phyloP scores from a whole-genome alignment of 768 basidiomycete genomes.

The Suillus cothurnatus region DNA sequence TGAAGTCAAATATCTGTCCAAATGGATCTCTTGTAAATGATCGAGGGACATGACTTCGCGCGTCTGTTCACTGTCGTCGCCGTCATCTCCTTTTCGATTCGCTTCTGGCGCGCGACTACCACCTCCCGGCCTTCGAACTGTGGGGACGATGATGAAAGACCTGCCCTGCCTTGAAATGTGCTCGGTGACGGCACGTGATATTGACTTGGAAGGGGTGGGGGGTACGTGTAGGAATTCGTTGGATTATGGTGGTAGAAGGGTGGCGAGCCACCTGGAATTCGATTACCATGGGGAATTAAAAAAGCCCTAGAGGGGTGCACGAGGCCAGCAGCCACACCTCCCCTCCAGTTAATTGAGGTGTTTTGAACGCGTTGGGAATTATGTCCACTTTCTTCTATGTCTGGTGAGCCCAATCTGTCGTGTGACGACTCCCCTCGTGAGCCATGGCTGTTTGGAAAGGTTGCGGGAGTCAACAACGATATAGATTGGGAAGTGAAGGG shows the following conservation, averaged over 20 bases:
- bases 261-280: conserved; percentile 35
- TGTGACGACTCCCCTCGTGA: conserved; percentile 8
- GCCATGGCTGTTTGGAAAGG: conserved; percentile 8
- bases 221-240: conserved; percentile 23
- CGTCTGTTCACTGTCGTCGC: conserved; percentile 15
- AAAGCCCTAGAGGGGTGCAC: conserved; percentile 13
- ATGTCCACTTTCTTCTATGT: conserved; percentile 9
- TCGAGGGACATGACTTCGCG: conserved; percentile 22
- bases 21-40: conserved; percentile 23
- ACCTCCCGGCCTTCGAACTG: conserved; percentile 18
- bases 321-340: background rate
- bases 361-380: conserved; percentile 4
- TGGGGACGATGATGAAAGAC: conserved; percentile 42
- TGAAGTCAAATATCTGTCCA: background rate
- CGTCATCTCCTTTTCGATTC: conserved; percentile 17
- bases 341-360: conserved; percentile 1
- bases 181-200: conserved; percentile 17
- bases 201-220: conserved; percentile 26
- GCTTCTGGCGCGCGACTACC: conserved; percentile 3
- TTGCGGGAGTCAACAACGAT: conserved; percentile 12
- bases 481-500: conserved; percentile 6
- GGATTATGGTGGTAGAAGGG: conserved; percentile 23
- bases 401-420: conserved; percentile 2
- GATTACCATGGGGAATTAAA: conserved; percentile 29
- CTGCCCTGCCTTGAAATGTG: conserved; percentile 40